Base-by-base conservation (phyloP, 257 asterid genomes). In the Ballota nigra region DNA sequence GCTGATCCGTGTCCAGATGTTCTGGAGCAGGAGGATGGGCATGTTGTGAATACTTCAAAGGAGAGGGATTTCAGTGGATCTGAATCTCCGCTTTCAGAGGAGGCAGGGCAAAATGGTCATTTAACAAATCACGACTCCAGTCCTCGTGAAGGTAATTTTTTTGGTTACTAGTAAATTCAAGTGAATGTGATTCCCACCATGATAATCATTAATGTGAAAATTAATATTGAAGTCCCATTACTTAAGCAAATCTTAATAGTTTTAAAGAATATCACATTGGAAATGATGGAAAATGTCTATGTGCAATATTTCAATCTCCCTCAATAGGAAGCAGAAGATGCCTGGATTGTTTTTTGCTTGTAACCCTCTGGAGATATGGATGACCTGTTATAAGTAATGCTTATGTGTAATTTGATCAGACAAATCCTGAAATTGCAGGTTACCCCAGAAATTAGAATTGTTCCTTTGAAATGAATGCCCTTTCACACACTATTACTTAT, bases 71-170 rank as follows among this genome's bases (percentile, higher is more conserved):
- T 82, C 59, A 88, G 88, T 77, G 92, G 80, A 70, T 86, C 96
- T 20, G 85, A 76, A 78, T 92, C 96, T 77, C 96, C 93, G 61
- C 82, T 85, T 75, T 92, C 98, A 11, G 91, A 85, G 47, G 92
- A 84, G 80, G 87, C 86, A 33, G 95, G 83, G 66, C 90, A 85
- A 73, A 92, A 88, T 78, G 98, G 96, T 28, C 87, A 70, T 43
- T 74, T 79, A 38, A 74, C 79, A 71, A 83, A 84, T 81, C 91
- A 80, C 20, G 88, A 84, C 59, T 85, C 88, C 72, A 88, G 92
- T 80, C 96, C 89, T 31, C 75, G 68, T 72, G 96, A 92, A 84
- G 98, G 98, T 86, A 79, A 63, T 9, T 36, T 49, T 38, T 43
- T n/a, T 29, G 47, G 45, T 66, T 66, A 19, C 3, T 5, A 52